Evolutionary conservation across 2,329 filamentous ascomycete genomes (phyloP), one percentile per base, ranked within the genome.

Genomic region (Leptographium galeiforme): DNA sequence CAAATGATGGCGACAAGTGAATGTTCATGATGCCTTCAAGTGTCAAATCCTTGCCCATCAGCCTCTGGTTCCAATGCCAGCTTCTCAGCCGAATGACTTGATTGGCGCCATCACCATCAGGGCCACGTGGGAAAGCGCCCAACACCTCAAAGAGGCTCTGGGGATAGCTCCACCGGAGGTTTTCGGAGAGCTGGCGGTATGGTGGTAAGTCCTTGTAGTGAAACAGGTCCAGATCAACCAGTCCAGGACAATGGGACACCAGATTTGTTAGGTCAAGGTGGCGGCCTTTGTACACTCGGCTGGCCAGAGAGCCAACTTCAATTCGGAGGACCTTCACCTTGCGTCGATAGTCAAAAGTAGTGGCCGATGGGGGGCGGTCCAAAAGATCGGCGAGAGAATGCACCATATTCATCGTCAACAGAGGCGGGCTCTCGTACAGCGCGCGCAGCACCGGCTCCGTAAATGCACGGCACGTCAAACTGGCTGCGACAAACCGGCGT

Each of bases 241-340:
- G 72, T 48, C 80, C 81, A 0, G 84, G 82, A 7, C 89, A 74
- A 47, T 77, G 73, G 43, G 73, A 71, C 19, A 94, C 70, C 50
- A 95, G 66, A 32, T 71, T 67, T 12, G 64, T 53, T 11, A 68
- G 61, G 44, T 68, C 61, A 25, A 77, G 74, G 12, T 75, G 76
- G 44, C 72, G 69, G 2, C 73, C 70, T 13, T 71, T 72, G 62
- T 75, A 75, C 51, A 72, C 74, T 59, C 78, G 76, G 43, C 73
- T 68, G 50, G 81, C 72, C 55, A 66, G 64, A 69, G 76, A 60
- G 65, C 76, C 76, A 12, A 84, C 81, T 61, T 93, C 83, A 48
- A 94, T 71, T 55, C 81, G 78, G 25, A 95, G 68, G 8, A 77
- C 73, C 62, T 83, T 78, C 50, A 93, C 75, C 69, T 89, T 94